Evolutionary conservation across 805 yeast species (phyloP).

Genomic region (Candida ficus): DNA sequence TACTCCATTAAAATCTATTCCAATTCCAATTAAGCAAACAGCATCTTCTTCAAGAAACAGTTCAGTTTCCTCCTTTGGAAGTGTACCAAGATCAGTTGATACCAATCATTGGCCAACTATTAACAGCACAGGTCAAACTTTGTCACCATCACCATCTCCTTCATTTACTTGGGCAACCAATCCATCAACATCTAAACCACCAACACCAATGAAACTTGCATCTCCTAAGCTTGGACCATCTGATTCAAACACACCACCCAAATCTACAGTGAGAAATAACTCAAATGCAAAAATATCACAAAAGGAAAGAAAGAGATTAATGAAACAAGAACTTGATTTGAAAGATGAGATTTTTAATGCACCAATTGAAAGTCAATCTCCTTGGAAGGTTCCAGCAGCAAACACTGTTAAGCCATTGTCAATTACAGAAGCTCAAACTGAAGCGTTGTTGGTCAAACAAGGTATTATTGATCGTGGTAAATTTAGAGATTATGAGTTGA

Average conservation of each 20-base stretch:
- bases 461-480: constrained; percentile 29
- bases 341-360: constrained; percentile 3
- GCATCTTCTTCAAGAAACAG: neutral
- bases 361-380: constrained; percentile 5
- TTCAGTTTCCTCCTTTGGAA: constrained; percentile 1
- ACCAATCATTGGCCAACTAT: constrained; percentile 7
- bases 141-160: neutral
- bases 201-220: neutral
- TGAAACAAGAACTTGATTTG: constrained; percentile 22
- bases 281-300: constrained; percentile 37
- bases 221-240: neutral
- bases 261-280: constrained; percentile 11
- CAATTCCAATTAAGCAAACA: neutral
- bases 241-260: neutral
- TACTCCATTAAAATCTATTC: neutral
- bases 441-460: constrained; percentile 10
- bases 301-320: constrained; percentile 48
- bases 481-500: constrained; percentile 6
- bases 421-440: constrained; percentile 16
- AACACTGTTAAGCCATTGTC: constrained; percentile 14
- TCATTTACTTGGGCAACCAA: neutral
- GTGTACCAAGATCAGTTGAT: constrained; percentile 1
- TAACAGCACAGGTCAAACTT: too few relatives aligned
- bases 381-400: constrained; percentile 19
- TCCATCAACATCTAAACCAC: neutral